A percentile compares a stretch with the other conserved stretches of the same genome.
Conservation (phyloP, 176 grass and related monocot species). For the Saccharum officinarum region DNA sequence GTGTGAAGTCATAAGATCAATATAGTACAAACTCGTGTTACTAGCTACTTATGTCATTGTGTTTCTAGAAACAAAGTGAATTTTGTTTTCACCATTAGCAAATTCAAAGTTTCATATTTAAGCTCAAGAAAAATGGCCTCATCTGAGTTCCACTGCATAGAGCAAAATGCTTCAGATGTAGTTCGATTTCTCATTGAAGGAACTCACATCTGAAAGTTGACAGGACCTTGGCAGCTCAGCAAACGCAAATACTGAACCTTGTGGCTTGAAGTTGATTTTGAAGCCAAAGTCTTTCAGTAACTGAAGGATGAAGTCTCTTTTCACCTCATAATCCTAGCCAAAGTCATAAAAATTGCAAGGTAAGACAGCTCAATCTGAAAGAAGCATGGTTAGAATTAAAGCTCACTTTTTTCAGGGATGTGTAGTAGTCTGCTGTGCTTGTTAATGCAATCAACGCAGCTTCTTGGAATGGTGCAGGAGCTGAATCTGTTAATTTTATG, state of each 20-base stretch:
- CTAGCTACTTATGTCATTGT: background rate
- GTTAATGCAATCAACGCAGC: constrained; percentile 68
- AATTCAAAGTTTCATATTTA: background rate
- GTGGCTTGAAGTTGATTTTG: constrained; percentile 66
- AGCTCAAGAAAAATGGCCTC: background rate
- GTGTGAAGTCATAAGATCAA: background rate
- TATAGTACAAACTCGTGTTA: background rate
- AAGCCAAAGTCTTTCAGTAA: constrained; percentile 67
- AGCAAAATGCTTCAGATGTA: background rate
- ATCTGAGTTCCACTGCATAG: background rate
- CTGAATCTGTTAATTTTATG: constrained; percentile 85
- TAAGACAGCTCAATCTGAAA: background rate
- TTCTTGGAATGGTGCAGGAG: constrained; percentile 97
- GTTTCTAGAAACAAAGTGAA: background rate
- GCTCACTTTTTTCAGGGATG: constrained; percentile 72
- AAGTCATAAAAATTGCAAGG: background rate
- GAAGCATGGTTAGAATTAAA: constrained; percentile 3
- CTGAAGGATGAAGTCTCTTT: constrained; percentile 74
- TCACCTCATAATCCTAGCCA: constrained; percentile 66
- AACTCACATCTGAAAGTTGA: constrained; percentile 73
- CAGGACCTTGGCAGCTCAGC: constrained; percentile 73
- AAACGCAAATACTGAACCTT: constrained; percentile 86
- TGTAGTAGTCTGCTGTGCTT: constrained; percentile 57
- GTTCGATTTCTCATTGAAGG: constrained; percentile 6
- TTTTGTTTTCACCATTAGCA: background rate